Conservation (phyloP, 2,329 filamentous ascomycete species). For the Curvularia eragrostidis region DNA sequence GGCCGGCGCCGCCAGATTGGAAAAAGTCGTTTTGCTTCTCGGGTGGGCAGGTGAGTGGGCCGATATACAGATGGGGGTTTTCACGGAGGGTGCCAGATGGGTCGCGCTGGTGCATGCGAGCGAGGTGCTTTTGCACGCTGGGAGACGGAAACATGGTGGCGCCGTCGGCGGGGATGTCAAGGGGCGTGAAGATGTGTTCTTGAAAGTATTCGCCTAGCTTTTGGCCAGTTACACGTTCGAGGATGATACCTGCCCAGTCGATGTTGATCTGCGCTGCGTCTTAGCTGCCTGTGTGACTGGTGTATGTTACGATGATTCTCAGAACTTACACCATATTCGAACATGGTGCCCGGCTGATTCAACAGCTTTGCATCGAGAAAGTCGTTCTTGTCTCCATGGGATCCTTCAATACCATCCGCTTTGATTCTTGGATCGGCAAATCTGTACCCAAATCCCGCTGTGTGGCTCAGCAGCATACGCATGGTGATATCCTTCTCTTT, state of each 20-base stretch:
- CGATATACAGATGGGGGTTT: slow-evolving; percentile 60
- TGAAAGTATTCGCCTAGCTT: slow-evolving; percentile 56
- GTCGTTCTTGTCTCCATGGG: slow-evolving; percentile 52
- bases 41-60: slow-evolving; percentile 54
- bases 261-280: slow-evolving; percentile 52
- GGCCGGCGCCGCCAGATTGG: slow-evolving; percentile 67
- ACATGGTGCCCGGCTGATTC: slow-evolving; percentile 68
- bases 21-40: slow-evolving; percentile 57
- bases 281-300: background rate
- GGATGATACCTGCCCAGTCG: slow-evolving; percentile 59
- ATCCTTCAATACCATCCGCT: slow-evolving; percentile 49
- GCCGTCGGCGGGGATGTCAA: slow-evolving; percentile 52
- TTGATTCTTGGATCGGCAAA: slow-evolving; percentile 56
- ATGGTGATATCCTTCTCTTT: slow-evolving; percentile 57
- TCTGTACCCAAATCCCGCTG: slow-evolving; percentile 58
- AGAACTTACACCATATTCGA: slow-evolving; percentile 60
- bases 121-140: slow-evolving; percentile 63
- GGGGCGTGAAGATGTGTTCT: slow-evolving; percentile 55
- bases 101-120: slow-evolving; percentile 63
- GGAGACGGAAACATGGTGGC: slow-evolving; percentile 64
- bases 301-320: background rate
- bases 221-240: slow-evolving; percentile 55
- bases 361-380: slow-evolving; percentile 61
- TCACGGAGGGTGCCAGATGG: slow-evolving; percentile 49
- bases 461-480: slow-evolving; percentile 60